A percentile compares a stretch with the other conserved stretches of the same genome.
phyloP scores from a whole-genome alignment of 1,139 yeast species.

The Taphrina confusa region DNA sequence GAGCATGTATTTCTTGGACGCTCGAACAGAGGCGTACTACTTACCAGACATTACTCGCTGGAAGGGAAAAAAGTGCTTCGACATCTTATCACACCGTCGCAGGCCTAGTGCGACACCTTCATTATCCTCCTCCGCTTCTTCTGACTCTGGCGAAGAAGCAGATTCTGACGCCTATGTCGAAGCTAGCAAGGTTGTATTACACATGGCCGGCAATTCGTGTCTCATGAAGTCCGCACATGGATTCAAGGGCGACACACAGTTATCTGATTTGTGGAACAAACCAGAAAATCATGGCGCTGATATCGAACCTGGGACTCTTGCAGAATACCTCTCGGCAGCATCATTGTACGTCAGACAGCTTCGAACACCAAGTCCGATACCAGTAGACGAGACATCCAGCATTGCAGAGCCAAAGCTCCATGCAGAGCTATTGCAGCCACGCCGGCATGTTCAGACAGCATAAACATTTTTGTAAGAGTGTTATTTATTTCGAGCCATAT shows the following conservation, averaged over 20 bases:
- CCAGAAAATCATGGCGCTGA: slow-evolving; percentile 8
- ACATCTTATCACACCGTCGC: slow-evolving; percentile 2
- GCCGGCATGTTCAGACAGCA: background rate
- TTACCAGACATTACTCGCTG: slow-evolving; percentile 6
- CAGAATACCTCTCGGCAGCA: slow-evolving; percentile 9
- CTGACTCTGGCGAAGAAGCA: background rate
- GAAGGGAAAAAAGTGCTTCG: slow-evolving; percentile 8
- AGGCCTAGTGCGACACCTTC: background rate
- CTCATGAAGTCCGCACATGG: slow-evolving; percentile 17
- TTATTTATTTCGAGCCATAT: background rate
- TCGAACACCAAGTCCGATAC: background rate
- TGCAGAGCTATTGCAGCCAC: slow-evolving; percentile 6
- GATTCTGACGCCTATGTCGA: background rate
- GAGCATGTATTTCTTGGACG: slow-evolving; percentile 9
- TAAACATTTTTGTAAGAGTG: background rate
- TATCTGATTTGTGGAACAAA: slow-evolving; percentile 17
- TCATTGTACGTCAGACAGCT: background rate
- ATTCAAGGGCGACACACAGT: slow-evolving; percentile 20
- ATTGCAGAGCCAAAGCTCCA: background rate
- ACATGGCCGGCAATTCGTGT: background rate
- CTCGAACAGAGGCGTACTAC: slow-evolving; percentile 8
- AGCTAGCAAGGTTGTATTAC: background rate
- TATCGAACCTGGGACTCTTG: slow-evolving; percentile 8
- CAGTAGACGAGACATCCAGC: background rate
- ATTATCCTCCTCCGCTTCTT: background rate